A percentile compares a stretch with the other conserved stretches of the same genome.
phyloP scores from a whole-genome alignment of 2,329 filamentous ascomycete species.

The Oidium heveae region DNA sequence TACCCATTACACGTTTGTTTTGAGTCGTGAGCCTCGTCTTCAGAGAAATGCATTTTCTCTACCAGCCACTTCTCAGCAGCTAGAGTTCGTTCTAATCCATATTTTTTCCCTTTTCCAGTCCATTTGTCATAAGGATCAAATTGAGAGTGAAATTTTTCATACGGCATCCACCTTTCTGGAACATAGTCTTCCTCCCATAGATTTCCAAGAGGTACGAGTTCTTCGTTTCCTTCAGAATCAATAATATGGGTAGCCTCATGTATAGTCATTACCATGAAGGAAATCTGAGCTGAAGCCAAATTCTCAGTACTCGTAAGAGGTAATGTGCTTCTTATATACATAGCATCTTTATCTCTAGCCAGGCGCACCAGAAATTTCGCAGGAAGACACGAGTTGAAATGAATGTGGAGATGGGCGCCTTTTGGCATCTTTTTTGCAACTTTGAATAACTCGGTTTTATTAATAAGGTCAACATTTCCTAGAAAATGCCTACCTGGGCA shows the following conservation, averaged over 20 bases:
- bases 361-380: conserved; percentile 33
- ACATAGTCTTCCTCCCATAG: conserved; percentile 26
- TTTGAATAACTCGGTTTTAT: conserved; percentile 28
- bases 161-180: conserved; percentile 21
- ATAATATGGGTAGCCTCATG: conserved; percentile 10
- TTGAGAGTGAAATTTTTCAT: conserved; percentile 17
- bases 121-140: conserved; percentile 15
- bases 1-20: conserved; percentile 27
- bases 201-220: conserved; percentile 13
- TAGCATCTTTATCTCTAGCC: conserved; percentile 27
- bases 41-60: conserved; percentile 34
- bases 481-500: conserved; percentile 29
- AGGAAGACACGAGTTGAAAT: conserved; percentile 50
- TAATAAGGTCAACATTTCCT: conserved; percentile 26
- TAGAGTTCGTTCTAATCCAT: conserved; percentile 7
- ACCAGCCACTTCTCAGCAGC: conserved; percentile 27
- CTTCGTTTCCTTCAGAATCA: conserved; percentile 6
- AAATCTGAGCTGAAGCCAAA: conserved; percentile 8
- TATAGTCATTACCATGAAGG: conserved; percentile 12
- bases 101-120: conserved; percentile 5
- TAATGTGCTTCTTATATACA: conserved; percentile 42
- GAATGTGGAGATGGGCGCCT: conserved; percentile 46
- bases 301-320: conserved; percentile 18
- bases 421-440: conserved; percentile 39
- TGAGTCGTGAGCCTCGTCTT: conserved; percentile 30